Conservation (phyloP, 2,329 filamentous ascomycete species). For the Bipolaris sorokiniana region DNA sequence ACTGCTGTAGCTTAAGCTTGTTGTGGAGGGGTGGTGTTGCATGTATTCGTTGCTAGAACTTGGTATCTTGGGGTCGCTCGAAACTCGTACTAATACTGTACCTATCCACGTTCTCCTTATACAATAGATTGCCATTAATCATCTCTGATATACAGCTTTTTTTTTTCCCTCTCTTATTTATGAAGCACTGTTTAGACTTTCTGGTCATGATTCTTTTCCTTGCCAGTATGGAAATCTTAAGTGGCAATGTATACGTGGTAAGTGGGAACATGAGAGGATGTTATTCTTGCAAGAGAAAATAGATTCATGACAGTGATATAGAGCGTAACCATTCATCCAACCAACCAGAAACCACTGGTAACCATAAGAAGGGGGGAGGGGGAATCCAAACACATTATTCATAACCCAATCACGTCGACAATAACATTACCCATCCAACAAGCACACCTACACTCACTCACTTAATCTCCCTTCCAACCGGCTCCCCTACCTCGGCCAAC, state of each 20-base stretch:
- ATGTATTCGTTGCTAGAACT: not conserved
- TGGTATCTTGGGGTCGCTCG: not conserved
- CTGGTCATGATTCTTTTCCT: too few species aligned
- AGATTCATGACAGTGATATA: not conserved
- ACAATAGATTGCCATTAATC: not conserved
- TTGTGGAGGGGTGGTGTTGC: not conserved
- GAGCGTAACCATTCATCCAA: not conserved
- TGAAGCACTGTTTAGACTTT: too few species aligned
- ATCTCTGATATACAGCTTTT: not conserved
- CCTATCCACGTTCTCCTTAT: not conserved
- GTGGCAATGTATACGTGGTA: too few species aligned
- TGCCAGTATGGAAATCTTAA: too few species aligned
- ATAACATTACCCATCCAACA: not conserved
- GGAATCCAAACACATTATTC: not conserved
- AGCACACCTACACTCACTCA: not conserved
- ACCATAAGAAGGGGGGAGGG: not conserved
- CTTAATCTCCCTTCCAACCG: constrained; percentile 22
- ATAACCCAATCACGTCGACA: not conserved
- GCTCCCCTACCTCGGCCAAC: constrained; percentile 31
- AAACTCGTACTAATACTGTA: not conserved
- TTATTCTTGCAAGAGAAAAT: too few species aligned
- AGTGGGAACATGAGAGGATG: too few species aligned
- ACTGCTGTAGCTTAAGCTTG: constrained; percentile 4
- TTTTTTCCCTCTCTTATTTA: too few species aligned
- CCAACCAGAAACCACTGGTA: not conserved